Percentiles rank a stretch among this genome's conserved stretches.
Evolutionary conservation across 345 rosid genomes (phyloP).

Genomic region (Salix arbutifolia): DNA sequence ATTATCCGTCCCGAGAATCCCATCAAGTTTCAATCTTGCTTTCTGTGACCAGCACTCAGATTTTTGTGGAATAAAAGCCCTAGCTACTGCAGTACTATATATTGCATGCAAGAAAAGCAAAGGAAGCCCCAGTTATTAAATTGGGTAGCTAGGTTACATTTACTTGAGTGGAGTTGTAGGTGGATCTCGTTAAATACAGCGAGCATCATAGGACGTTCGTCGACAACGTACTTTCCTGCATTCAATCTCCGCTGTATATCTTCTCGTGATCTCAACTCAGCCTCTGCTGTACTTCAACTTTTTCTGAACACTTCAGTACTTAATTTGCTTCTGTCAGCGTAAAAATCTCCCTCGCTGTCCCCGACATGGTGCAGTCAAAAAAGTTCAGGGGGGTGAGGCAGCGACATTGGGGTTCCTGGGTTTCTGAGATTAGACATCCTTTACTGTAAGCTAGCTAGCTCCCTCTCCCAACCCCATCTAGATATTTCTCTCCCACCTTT

Average conservation of each 20-base stretch:
- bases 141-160: neutral
- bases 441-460: conserved; percentile 18
- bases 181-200: neutral
- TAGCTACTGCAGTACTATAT: neutral
- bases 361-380: conserved; percentile 25
- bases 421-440: conserved; percentile 31
- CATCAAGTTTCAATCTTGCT: neutral
- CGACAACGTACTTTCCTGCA: neutral
- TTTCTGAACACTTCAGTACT: neutral
- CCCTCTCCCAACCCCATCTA: neutral
- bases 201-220: neutral
- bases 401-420: conserved; percentile 34
- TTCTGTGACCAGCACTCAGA: neutral
- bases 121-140: neutral
- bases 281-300: neutral
- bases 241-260: neutral
- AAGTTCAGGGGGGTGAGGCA: conserved; percentile 33
- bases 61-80: neutral
- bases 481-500: neutral
- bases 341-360: neutral
- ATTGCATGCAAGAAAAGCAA: neutral
- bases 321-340: neutral
- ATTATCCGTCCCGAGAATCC: neutral
- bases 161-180: neutral
- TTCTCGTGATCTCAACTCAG: neutral